Base-by-base conservation (phyloP, 2,329 filamentous ascomycete species). In the Fusarium albidum region DNA sequence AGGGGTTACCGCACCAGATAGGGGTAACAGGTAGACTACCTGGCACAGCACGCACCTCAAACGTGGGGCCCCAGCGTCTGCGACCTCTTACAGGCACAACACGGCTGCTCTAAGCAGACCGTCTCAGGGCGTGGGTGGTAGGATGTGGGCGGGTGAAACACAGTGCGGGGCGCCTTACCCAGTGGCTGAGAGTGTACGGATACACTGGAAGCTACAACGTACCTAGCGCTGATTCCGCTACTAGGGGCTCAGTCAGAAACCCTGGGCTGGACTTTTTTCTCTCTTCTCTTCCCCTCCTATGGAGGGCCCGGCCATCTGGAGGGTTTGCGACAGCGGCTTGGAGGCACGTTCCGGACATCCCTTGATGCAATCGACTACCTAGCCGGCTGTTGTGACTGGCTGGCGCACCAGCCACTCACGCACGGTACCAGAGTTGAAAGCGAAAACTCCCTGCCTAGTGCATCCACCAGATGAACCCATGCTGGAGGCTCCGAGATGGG, bases 1-100 rank as follows among this genome's bases (percentile, higher is more conserved):
- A 65, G 59, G 61, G 60, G 63, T 56, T 59, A 51, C 41, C 50
- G 59, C 46, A 59, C 46, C 54, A 55, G 55, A 63, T 63, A 60
- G 59, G 58, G 55, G 59, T 62, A 62, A 60, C 32, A 51, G 55
- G 21, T 21, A 17, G n/a, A 54, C 57, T 58, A 48, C 61, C 60
- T 60, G 57, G 43, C 46, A 53, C 52, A 47, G 28, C 33, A 47
- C 44, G 26, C 44, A 40, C 28, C 50, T 49, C 29, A 58, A 53
- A 44, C 37, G 29, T 44, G 50, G 49, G 56, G 37, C 55, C 34
- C 42, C 47, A 56, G 59, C 51, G 48, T 44, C 25, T 39, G 35
- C 25, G 35, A 21, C 21, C 21, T 21, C 21, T 21, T 21, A 21
- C 21, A 21, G 21, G 21, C 21, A 21, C 21, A 21, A 21, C 21